Percentiles rank a stretch among this genome's conserved stretches.
Conservation (phyloP, 495 filamentous ascomycete genomes). For the Tuber umbilicatum region DNA sequence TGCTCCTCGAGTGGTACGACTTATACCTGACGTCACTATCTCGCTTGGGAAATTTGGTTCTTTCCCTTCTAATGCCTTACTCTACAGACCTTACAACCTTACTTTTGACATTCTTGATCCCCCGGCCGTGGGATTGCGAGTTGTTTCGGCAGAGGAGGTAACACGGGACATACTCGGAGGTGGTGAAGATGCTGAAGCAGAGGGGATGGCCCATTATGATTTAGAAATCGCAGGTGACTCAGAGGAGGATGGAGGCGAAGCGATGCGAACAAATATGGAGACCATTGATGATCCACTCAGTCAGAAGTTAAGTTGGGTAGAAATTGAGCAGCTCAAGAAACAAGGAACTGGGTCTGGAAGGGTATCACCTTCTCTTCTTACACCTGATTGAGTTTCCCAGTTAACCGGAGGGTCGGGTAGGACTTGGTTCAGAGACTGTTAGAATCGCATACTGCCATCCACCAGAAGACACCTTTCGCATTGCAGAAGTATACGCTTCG, state of each 20-base stretch:
- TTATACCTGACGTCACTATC: slow-evolving; percentile 37
- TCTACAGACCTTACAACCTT: slow-evolving; percentile 80
- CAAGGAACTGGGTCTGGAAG: slow-evolving; percentile 73
- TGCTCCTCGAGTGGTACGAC: slow-evolving; percentile 32
- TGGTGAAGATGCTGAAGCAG: slow-evolving; percentile 48
- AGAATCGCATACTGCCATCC: slow-evolving; percentile 72
- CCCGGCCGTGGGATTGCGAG: slow-evolving; percentile 56
- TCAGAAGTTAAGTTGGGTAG: slow-evolving; percentile 72
- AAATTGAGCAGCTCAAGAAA: slow-evolving; percentile 91
- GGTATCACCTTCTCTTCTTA: slow-evolving; percentile 8
- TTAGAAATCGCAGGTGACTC: slow-evolving; percentile 38
- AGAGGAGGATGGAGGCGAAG: slow-evolving; percentile 45
- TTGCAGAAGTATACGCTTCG: slow-evolving; percentile 90
- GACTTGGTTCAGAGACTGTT: slow-evolving; percentile 83
- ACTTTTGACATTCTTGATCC: slow-evolving; percentile 82
- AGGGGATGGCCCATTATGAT: slow-evolving; percentile 41
- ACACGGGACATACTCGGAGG: slow-evolving; percentile 68
- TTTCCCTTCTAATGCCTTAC: slow-evolving; percentile 76
- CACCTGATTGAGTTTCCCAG: background rate
- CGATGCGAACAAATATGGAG: slow-evolving; percentile 71
- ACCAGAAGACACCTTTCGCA: slow-evolving; percentile 90
- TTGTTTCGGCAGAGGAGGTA: slow-evolving; percentile 74
- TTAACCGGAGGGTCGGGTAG: slow-evolving; percentile 35
- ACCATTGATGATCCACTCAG: slow-evolving; percentile 72
- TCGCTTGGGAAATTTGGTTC: slow-evolving; percentile 77